Evolutionary conservation across 768 basidiomycete species (phyloP), one percentile per base, ranked within the genome.

Genomic region (Tricholomella constricta): DNA sequence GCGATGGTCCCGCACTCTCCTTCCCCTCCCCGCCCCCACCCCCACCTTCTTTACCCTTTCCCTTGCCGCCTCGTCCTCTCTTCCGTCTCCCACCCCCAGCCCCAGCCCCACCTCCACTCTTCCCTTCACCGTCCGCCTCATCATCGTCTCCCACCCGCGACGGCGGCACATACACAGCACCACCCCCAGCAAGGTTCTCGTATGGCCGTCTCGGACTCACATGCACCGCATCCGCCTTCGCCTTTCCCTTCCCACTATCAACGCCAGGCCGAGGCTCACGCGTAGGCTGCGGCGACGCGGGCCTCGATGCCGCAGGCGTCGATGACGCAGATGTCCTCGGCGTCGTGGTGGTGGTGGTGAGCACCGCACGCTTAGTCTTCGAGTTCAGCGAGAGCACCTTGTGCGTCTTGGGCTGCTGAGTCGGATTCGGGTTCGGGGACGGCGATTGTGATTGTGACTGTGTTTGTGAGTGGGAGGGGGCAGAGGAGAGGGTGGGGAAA

Each of bases 301-400:
- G 64, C 22, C 69, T 58, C 0, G 75, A 76, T 0, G 65, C 63
- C 2, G 71, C 63, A 60, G 4, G 72, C 60, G 58, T 49, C 0
- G 54, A 26, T 19, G 57, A 34, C 26, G 17, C 47, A 25, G 51
- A 48, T 2, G 14, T 22, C 19, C 26, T 31, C 1, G 73, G 69
- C 15, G 73, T 68, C 6, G 76, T 71, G 5, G 69, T 74, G 59
- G 79, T 85, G 0, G 85, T 81, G 2, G 83, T 76, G 5, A 88
- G 72, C 1, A 69, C 77, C 19, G 83, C 76, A 51, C 71, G 78
- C 42, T 79, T 79, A 23, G 76, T 79, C 52, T 77, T 68, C 9
- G 74, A 69, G 50, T 79, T 78, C 31, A 89, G 59, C 8, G 87
- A 86, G 20, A 88, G 62, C 14, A 84, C 79, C 60, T 78, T 81